phyloP scores from a whole-genome alignment of 2,329 filamentous ascomycete genomes.

The Dothistroma septosporum region DNA sequence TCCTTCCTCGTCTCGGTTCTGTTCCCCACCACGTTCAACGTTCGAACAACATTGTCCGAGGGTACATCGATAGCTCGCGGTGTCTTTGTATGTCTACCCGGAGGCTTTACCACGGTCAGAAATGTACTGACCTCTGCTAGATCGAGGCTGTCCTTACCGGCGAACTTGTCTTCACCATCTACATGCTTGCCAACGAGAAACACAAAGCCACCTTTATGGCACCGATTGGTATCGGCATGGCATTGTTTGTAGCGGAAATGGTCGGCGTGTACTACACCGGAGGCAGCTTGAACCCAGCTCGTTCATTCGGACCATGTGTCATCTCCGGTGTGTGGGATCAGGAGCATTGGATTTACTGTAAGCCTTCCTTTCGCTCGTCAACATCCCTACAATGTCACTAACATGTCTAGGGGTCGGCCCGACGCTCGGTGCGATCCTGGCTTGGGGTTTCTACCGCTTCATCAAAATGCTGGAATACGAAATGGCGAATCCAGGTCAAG shows the following conservation, averaged over 20 bases:
- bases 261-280: slow-evolving; percentile 37
- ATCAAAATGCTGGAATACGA: slow-evolving; percentile 35
- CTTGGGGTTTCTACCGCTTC: slow-evolving; percentile 34
- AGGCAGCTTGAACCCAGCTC: slow-evolving; percentile 36
- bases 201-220: slow-evolving; percentile 45
- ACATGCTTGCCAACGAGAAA: slow-evolving; percentile 42
- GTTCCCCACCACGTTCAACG: slow-evolving; percentile 38
- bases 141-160: slow-evolving; percentile 41
- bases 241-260: slow-evolving; percentile 47
- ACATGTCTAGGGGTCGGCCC: slow-evolving; percentile 30
- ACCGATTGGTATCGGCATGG: slow-evolving; percentile 47
- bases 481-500: slow-evolving; percentile 32
- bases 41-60: slow-evolving; percentile 34
- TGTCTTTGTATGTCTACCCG: slow-evolving; percentile 29
- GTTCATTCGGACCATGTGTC: slow-evolving; percentile 34
- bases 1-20: slow-evolving; percentile 34
- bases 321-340: slow-evolving; percentile 24
- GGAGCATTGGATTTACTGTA: slow-evolving; percentile 27
- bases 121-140: slow-evolving; percentile 7
- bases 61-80: slow-evolving; percentile 38
- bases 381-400: not conserved
- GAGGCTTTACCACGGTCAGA: too few relatives aligned
- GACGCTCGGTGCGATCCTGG: slow-evolving; percentile 28
- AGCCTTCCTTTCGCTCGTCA: slow-evolving; percentile 3
- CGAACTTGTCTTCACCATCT: slow-evolving; percentile 41